phyloP scores from a whole-genome alignment of 73 alveolate species.

The Breviolum minutum region DNA sequence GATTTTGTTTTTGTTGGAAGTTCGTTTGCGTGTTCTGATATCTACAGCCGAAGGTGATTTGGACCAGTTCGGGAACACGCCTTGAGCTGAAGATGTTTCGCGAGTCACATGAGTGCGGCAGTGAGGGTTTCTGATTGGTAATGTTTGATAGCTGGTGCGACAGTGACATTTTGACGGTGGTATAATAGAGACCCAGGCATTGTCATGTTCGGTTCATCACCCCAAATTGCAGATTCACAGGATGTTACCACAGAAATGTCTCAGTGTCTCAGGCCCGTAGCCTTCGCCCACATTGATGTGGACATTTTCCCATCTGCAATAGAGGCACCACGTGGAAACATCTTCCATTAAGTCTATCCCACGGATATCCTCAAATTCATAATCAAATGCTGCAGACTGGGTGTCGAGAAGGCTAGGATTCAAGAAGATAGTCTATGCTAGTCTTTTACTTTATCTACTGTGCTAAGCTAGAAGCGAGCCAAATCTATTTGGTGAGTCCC shows the following conservation, averaged over 20 bases:
- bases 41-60: slow-evolving; percentile 13
- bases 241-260: neutral
- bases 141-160: neutral
- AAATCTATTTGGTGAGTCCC: too few relatives aligned
- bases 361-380: too few relatives aligned
- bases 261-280: slow-evolving; percentile 57
- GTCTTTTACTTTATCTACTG: too few relatives aligned
- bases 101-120: neutral
- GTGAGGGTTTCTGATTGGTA: neutral
- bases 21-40: neutral
- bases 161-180: neutral
- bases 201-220: neutral
- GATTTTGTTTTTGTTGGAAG: neutral
- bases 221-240: neutral
- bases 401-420: too few relatives aligned
- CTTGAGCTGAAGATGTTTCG: neutral
- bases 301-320: slow-evolving; percentile 87
- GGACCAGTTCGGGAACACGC: slow-evolving; percentile 66
- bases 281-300: slow-evolving; percentile 92
- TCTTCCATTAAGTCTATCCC: too few relatives aligned
- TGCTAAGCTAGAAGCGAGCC: too few relatives aligned
- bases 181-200: neutral
- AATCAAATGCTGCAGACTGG: too few relatives aligned
- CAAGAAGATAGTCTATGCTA: too few relatives aligned
- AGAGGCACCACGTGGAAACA: neutral